phyloP scores from a whole-genome alignment of 805 yeast genomes.

The Candida ulmi region DNA sequence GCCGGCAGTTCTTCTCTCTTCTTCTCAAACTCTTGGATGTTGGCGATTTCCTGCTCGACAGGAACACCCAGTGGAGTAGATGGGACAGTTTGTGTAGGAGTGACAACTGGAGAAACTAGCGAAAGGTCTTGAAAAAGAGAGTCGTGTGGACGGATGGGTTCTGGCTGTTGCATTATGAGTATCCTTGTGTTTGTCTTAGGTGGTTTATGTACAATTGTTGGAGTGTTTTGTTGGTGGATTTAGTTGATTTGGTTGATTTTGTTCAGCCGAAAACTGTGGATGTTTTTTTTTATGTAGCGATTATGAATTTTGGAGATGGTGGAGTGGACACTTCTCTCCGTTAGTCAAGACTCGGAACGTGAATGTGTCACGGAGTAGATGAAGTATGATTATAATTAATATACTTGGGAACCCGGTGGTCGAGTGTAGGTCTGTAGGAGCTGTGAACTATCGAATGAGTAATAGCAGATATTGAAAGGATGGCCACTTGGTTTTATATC shows the following conservation, averaged over 20 bases:
- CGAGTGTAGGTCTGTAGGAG: no score
- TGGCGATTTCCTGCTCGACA: slow-evolving; percentile 6
- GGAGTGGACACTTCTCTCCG: slow-evolving; percentile 2
- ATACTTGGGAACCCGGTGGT: no score
- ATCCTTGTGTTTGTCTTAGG: no score
- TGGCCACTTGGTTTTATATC: no score
- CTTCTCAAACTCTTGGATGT: slow-evolving; percentile 7
- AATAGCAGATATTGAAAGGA: no score
- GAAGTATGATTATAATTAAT: neutral
- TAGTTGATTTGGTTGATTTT: neutral
- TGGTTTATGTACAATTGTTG: no score
- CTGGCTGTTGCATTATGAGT: slow-evolving; percentile 17
- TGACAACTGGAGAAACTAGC: slow-evolving; percentile 34
- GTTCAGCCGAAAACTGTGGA: slow-evolving; percentile 2
- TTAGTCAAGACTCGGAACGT: no score
- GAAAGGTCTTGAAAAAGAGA: slow-evolving; percentile 31
- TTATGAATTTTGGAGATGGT: slow-evolving; percentile 1
- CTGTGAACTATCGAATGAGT: no score
- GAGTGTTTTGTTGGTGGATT: neutral
- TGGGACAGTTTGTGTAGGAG: slow-evolving; percentile 24
- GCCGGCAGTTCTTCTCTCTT: slow-evolving; percentile 42
- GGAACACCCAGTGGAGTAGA: slow-evolving; percentile 25
- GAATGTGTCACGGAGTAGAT: neutral
- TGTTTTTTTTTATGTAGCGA: slow-evolving; percentile 4
- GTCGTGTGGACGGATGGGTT: slow-evolving; percentile 6